Evolutionary conservation across 2,329 filamentous ascomycete species (phyloP).

Genomic region (Xylariaceae sp.): DNA sequence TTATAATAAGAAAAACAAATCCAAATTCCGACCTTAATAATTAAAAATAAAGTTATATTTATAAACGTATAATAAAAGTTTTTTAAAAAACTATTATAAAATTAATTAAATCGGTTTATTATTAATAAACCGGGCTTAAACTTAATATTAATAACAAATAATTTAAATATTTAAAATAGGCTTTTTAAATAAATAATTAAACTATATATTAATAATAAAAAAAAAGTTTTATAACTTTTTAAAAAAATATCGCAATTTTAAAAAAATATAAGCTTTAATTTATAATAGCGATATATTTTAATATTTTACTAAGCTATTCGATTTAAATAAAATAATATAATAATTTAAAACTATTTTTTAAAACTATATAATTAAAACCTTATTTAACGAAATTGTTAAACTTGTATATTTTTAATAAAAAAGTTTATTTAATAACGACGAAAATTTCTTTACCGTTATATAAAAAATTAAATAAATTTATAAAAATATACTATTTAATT

Average conservation of each 20-base stretch:
- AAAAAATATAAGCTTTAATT: background rate
- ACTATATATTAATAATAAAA: background rate
- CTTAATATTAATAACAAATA: background rate
- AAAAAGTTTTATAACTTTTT: background rate
- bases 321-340: background rate
- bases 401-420: background rate
- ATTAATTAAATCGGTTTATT: background rate
- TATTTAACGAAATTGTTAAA: background rate
- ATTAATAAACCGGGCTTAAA: background rate
- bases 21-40: background rate
- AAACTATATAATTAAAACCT: background rate
- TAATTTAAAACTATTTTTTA: background rate
- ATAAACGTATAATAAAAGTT: background rate
- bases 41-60: background rate
- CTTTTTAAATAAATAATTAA: background rate
- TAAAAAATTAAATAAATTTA: background rate
- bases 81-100: background rate
- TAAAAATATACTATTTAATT: background rate
- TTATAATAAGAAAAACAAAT: background rate
- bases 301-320: background rate
- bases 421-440: background rate
- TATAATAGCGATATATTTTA: background rate
- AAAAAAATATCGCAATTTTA: background rate
- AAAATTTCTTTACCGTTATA: background rate
- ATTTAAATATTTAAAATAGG: background rate